Evolutionary conservation across 257 asterid species (phyloP), one percentile per base, ranked within the genome.

Genomic region (Nemophila menziesii): DNA sequence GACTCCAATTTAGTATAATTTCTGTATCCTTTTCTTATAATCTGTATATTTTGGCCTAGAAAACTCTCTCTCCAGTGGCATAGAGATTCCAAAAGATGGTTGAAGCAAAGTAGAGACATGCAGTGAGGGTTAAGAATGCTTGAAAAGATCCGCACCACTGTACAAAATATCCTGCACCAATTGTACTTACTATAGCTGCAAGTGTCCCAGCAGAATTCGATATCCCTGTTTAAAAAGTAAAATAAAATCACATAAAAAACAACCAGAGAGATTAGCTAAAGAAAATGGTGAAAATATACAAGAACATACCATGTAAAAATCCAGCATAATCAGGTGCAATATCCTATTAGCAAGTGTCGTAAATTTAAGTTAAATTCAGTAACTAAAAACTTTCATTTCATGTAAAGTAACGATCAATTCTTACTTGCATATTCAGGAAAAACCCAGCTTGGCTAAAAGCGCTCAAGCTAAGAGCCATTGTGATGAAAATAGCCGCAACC

Each of bases 371-470:
- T 14, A 29, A 29, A 7, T 29, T 18, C 13, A 10, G 20, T 27
- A 7, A 33, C 29, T 12, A 5, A 20, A 47, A 33, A 17, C 8
- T 33, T 26, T 24, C 14, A 29, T 24, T 29, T n/a, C n/a, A n/a
- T n/a, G 36, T 7, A 29, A 13, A 11, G 42, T 14, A 24, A 13
- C n/a, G 43, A n/a, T n/a, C n/a, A n/a, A 23, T 33, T 46, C 87
- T 70, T 79, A 87, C 97, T 47, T 87, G 97, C 92, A 87, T 87
- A 49, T 87, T 87, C 10, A 87, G 75, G 33, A 87, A 57, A 57
- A 87, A 87, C n/a, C 97, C 97, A 11, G 97, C 97, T 69, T 87
- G 97, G 48, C 97, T 87, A 68, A 75, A 87, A 39, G 97, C 62
- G 67, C 97, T 82, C 54, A 87, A 57, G 69, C 97, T 82, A 52